Percentiles rank a stretch among this genome's conserved stretches.
phyloP scores from a whole-genome alignment of 495 filamentous ascomycete species.

The Cairneyella variabilis region DNA sequence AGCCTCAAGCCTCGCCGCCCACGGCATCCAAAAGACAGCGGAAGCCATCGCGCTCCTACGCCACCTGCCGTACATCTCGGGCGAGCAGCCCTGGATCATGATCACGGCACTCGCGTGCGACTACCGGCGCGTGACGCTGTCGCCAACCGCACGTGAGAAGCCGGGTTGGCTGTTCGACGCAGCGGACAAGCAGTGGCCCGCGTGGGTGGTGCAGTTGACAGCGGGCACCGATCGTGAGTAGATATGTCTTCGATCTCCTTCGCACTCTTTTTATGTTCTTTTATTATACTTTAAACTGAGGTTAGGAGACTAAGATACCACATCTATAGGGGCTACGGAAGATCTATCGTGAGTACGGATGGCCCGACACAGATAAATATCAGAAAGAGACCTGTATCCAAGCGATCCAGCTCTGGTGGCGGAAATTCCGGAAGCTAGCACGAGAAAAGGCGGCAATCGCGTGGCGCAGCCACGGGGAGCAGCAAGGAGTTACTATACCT shows the following conservation, averaged over 20 bases:
- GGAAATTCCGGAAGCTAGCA: neutral
- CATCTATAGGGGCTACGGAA: neutral
- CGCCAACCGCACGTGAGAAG: conserved; percentile 5
- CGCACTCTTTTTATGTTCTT: neutral
- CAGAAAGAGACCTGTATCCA: neutral
- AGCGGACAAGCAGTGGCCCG: conserved; percentile 14
- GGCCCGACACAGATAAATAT: neutral
- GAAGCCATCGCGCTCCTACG: conserved; percentile 14
- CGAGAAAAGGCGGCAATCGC: neutral
- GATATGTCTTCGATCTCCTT: neutral
- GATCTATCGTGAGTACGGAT: conserved; percentile 3
- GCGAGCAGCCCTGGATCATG: conserved; percentile 11
- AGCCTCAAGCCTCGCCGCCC: neutral
- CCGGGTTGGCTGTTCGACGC: conserved; percentile 10
- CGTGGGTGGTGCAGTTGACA: conserved; percentile 23
- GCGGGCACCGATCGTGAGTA: conserved; percentile 12
- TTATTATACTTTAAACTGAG: neutral
- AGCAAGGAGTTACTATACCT: neutral
- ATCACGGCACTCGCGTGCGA: conserved; percentile 15
- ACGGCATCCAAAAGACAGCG: conserved; percentile 10
- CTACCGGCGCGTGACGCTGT: conserved; percentile 7
- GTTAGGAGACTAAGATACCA: neutral
- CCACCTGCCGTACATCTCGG: conserved; percentile 14
- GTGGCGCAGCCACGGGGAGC: neutral
- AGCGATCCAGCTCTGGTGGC: neutral